Evolutionary conservation across 495 filamentous ascomycete genomes (phyloP).

Genomic region (Penicillium egyptiacum): DNA sequence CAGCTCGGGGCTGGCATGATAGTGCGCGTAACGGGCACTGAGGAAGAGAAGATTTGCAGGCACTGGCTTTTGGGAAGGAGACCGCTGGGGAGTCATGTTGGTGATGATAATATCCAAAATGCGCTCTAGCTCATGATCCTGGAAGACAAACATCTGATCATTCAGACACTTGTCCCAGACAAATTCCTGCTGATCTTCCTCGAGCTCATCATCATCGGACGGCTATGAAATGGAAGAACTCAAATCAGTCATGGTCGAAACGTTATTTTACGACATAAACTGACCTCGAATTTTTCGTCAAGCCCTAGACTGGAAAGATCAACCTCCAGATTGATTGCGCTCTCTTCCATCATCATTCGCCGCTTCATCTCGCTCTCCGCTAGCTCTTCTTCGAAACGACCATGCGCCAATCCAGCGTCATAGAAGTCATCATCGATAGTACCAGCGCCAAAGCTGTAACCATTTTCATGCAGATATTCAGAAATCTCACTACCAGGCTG

Average conservation of each 20-base stretch:
- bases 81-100: conserved; percentile 95
- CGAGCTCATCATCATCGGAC: conserved; percentile 68
- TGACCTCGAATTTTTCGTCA: conserved; percentile 91
- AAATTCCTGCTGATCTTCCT: conserved; percentile 91
- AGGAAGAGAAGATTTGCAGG: conserved; percentile 97
- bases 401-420: conserved; percentile 86
- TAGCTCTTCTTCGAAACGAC: conserved; percentile 94
- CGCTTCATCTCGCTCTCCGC: conserved; percentile 94
- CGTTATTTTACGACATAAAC: conserved; percentile 19
- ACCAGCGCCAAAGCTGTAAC: conserved; percentile 82
- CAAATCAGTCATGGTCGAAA: conserved; percentile 11
- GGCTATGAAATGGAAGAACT: conserved; percentile 48
- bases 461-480: conserved; percentile 88
- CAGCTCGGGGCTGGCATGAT: conserved; percentile 86
- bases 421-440: conserved; percentile 97
- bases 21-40: conserved; percentile 93
- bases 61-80: conserved; percentile 93
- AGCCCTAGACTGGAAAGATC: conserved; percentile 94
- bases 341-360: conserved; percentile 99
- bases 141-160: conserved; percentile 99
- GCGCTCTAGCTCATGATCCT: conserved; percentile 83
- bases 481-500: conserved; percentile 95
- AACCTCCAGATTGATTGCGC: conserved; percentile 94
- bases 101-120: conserved; percentile 97
- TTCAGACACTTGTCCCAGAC: conserved; percentile 95